Evolutionary conservation across 2,329 filamentous ascomycete genomes (phyloP).

Genomic region (Magnaporthiopsis rhizophila): DNA sequence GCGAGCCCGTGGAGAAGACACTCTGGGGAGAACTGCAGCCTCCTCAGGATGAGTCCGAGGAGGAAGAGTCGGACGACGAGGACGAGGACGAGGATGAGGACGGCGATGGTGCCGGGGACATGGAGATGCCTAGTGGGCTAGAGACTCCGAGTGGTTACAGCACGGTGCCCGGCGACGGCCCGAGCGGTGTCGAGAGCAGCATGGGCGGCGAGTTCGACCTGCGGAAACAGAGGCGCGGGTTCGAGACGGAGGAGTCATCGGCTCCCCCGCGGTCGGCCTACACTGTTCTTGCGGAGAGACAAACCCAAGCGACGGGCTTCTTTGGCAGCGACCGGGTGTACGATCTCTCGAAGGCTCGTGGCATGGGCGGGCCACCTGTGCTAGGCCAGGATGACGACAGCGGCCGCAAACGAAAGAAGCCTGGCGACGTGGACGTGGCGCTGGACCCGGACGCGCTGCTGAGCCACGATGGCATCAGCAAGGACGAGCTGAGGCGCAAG

Average conservation of each 20-base stretch:
- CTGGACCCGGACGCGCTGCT: constrained; percentile 78
- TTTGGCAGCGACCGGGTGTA: constrained; percentile 94
- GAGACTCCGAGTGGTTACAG: constrained; percentile 81
- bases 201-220: constrained; percentile 85
- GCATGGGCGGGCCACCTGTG: constrained; percentile 49
- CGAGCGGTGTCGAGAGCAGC: constrained; percentile 60
- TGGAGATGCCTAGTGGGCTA: constrained; percentile 67
- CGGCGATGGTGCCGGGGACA: constrained; percentile 53
- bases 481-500: constrained; percentile 68
- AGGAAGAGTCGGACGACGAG: constrained; percentile 53
- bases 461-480: constrained; percentile 68
- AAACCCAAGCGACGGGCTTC: constrained; percentile 81
- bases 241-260: constrained; percentile 75
- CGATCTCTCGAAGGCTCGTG: constrained; percentile 57
- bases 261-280: constrained; percentile 70
- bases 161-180: constrained; percentile 64
- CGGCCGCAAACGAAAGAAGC: constrained; percentile 82
- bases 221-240: constrained; percentile 76
- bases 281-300: constrained; percentile 81
- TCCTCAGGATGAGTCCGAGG: constrained; percentile 65
- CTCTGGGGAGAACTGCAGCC: constrained; percentile 90
- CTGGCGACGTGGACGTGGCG: constrained; percentile 87
- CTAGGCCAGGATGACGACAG: constrained; percentile 72
- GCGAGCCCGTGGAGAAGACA: constrained; percentile 76
- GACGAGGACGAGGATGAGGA: constrained; percentile 62